Evolutionary conservation across 768 basidiomycete genomes (phyloP).

Genomic region (Russula ochroleuca): DNA sequence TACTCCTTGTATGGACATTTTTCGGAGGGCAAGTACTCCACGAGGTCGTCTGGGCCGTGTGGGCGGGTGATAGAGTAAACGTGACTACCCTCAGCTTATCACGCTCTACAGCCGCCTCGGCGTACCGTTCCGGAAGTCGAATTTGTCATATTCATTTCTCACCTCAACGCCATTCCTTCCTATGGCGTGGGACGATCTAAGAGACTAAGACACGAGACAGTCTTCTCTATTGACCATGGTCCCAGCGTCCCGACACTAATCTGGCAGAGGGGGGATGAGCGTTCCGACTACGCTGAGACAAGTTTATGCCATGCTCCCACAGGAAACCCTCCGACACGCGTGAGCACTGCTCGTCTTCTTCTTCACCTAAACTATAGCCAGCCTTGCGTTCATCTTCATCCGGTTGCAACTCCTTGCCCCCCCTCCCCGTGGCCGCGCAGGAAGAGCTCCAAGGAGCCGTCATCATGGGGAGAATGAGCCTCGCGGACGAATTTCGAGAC

Average conservation of each 20-base stretch:
- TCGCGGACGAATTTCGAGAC: constrained; percentile 41
- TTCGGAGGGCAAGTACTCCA: constrained; percentile 56
- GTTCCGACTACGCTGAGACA: constrained; percentile 40
- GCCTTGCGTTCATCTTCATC: constrained; percentile 35
- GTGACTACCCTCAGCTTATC: constrained; percentile 72
- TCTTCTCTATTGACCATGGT: background rate
- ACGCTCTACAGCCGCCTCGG: constrained; percentile 59
- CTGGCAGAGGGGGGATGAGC: constrained; percentile 47
- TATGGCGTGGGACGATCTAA: constrained; percentile 1
- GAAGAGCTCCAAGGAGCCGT: constrained; percentile 33
- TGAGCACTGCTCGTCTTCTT: constrained; percentile 29
- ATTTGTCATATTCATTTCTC: constrained; percentile 71
- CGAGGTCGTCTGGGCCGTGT: background rate
- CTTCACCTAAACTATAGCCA: constrained; percentile 43
- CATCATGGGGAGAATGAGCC: constrained; percentile 44
- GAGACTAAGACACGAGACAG: constrained; percentile 28
- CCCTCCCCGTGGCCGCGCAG: constrained; percentile 32
- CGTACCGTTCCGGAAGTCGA: constrained; percentile 48
- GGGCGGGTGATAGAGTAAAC: constrained; percentile 35
- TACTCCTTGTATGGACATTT: constrained; percentile 36
- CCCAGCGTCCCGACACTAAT: constrained; percentile 52
- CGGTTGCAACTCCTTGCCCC: constrained; percentile 34
- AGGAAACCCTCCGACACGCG: constrained; percentile 22
- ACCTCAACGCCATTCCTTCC: constrained; percentile 35
- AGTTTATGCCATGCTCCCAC: constrained; percentile 25